phyloP scores from a whole-genome alignment of 306 rosid genomes.

The Ormosia semicastrata region DNA sequence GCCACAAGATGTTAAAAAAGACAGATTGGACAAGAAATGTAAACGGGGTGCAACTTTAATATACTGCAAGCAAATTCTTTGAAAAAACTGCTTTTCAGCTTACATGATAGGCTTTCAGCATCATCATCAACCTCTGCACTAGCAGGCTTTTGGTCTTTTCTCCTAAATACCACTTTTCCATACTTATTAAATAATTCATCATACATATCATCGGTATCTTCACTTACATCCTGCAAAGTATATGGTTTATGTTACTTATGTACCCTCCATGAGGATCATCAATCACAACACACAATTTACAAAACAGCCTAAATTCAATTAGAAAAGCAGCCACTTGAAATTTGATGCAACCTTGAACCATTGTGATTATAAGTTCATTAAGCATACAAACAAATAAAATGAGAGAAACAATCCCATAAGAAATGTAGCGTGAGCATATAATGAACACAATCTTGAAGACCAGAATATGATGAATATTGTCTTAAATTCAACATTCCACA shows the following conservation, averaged over 20 bases:
- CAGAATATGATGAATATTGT: neutral
- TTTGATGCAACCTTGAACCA: neutral
- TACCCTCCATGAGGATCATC: constrained; percentile 1
- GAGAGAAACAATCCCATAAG: neutral
- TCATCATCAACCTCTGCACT: constrained; percentile 85
- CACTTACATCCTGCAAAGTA: constrained; percentile 63
- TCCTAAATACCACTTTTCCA: constrained; percentile 80
- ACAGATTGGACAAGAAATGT: neutral
- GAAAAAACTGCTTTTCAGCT: constrained; percentile 34
- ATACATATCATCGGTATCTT: constrained; percentile 81
- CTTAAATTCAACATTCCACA: neutral
- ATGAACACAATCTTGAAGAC: neutral
- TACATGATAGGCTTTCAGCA: constrained; percentile 92
- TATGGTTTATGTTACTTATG: neutral
- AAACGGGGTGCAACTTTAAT: neutral
- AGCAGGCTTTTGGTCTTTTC: constrained; percentile 60
- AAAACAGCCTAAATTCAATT: neutral
- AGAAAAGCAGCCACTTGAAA: neutral
- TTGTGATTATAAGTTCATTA: neutral
- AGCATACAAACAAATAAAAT: neutral
- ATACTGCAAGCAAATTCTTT: neutral
- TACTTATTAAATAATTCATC: constrained; percentile 79
- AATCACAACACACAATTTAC: neutral
- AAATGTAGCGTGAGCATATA: neutral
- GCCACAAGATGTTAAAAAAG: neutral